A percentile compares a stretch with the other conserved stretches of the same genome.
These are phyloP conservation scores for Crucibulum laeve DNA, from an alignment of 768 basidiomycete species.

Conservation along the genomic window DNA sequence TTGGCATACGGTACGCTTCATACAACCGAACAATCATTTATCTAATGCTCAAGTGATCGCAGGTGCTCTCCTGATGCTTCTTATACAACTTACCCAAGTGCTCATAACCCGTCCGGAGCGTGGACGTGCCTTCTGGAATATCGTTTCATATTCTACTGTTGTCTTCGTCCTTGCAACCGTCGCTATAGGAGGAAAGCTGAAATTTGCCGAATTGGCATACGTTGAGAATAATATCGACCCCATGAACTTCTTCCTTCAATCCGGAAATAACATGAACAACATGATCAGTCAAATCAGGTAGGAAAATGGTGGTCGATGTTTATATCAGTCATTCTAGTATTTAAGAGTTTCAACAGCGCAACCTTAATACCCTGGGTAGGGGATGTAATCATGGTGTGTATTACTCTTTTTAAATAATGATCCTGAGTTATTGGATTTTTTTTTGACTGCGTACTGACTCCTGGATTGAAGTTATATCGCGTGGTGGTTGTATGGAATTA, in stretches of 20 bases:
- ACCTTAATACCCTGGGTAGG: conserved; percentile 29
- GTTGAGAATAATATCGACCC: conserved; percentile 16
- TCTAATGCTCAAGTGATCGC: background rate
- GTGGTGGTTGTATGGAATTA: conserved; percentile 29
- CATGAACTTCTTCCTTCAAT: conserved; percentile 10
- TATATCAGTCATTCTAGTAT: background rate
- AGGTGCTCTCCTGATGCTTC: conserved; percentile 37
- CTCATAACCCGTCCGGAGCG: conserved; percentile 30
- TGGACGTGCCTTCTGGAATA: conserved; percentile 25
- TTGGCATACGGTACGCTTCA: conserved; percentile 31
- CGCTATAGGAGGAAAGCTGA: conserved; percentile 24
- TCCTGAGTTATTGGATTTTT: background rate
- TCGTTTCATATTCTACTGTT: conserved; percentile 26
- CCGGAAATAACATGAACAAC: conserved; percentile 19
- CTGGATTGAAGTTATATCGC: conserved; percentile 23
- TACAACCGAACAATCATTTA: background rate
- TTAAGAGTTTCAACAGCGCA: conserved; percentile 13
- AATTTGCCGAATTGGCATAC: conserved; percentile 25
- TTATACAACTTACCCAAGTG: conserved; percentile 29
- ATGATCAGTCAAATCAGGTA: conserved; percentile 29
- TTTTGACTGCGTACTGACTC: too few species aligned
- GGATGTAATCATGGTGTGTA: conserved; percentile 29
- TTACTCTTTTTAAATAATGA: background rate
- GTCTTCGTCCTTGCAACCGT: conserved; percentile 26
- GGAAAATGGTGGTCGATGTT: conserved; percentile 7